These are phyloP conservation scores for Leccinum aurantiacum DNA, from an alignment of 768 basidiomycete species.

Conservation along the genomic window DNA sequence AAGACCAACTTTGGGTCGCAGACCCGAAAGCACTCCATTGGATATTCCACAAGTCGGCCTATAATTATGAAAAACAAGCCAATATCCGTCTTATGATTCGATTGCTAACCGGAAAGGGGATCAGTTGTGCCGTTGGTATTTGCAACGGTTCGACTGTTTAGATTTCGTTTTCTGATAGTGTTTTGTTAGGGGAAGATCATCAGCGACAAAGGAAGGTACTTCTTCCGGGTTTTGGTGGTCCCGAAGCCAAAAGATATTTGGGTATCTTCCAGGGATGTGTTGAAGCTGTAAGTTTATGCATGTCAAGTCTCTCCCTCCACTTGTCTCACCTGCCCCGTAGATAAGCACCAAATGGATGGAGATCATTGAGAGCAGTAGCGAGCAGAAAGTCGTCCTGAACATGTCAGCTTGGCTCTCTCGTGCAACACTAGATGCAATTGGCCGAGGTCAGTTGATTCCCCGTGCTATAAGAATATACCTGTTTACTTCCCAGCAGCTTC, in stretches of 20 bases:
- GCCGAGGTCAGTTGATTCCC: constrained; percentile 36
- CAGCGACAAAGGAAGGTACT: constrained; percentile 55
- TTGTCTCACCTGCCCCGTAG: no score
- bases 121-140: neutral
- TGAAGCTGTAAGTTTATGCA: no score
- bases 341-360: no score
- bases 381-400: neutral
- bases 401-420: neutral
- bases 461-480: neutral
- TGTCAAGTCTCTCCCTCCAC: no score
- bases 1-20: constrained; percentile 44
- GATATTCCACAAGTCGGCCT: constrained; percentile 43
- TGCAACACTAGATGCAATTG: constrained; percentile 36
- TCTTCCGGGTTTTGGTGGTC: constrained; percentile 53
- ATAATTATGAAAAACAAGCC: constrained; percentile 41
- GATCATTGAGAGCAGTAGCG: no score
- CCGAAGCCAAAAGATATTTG: constrained; percentile 50
- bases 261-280: constrained; percentile 36
- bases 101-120: neutral
- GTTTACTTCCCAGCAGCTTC: neutral
- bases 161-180: neutral
- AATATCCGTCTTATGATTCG: constrained; percentile 21
- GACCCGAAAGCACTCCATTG: constrained; percentile 46
- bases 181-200: constrained; percentile 39
- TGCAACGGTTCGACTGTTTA: neutral